Evolutionary conservation across 768 basidiomycete species (phyloP), one percentile per base, ranked within the genome.

Genomic region (Lactarius hatsudake): DNA sequence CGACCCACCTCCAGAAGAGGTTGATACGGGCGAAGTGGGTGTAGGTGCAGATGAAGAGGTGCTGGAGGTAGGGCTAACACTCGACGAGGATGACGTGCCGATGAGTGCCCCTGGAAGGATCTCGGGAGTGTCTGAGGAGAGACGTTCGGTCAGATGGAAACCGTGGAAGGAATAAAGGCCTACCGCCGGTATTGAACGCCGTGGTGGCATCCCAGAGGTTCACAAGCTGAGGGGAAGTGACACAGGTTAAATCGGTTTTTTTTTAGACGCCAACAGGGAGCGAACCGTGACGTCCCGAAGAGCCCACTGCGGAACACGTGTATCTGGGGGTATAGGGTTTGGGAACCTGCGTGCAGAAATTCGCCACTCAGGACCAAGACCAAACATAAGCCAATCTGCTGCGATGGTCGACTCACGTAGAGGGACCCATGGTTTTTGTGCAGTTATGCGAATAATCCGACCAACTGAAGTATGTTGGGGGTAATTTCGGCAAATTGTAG

Each of bases 291-390:
- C 5, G 2, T 67, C 57, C 1, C 53, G 12, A 40, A 67, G 66
- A 12, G 62, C 61, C 66, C 66, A 67, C 8, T 30, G 28, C 4
- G 61, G 66, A 10, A 67, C 66, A 18, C 58, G 28, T 18, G 53
- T 63, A 36, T 58, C 62, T 5, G 51, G 13, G 18, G 66, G 66
- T 15, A 67, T 18, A 23, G 66, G 40, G 12, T 60, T 59, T 13
- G 66, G 66, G 34, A 67, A 67, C 5, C 66, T 67, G 34, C 1
- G 0, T 18, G 32, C 5, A 15, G 18, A 28, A 6, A 56, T 30
- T 13, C 55, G 55, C 6, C 28, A 7, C 28, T 56, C 55, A 30
- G 55, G 28, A 12, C 12, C 8, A 53, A 53, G 51, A 53, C 13
- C 54, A 7, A 23, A 54, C 8, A 48, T 23, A 48, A 48, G n/a